phyloP scores from a whole-genome alignment of 208 protist species.

The Entamoeba histolytica region DNA sequence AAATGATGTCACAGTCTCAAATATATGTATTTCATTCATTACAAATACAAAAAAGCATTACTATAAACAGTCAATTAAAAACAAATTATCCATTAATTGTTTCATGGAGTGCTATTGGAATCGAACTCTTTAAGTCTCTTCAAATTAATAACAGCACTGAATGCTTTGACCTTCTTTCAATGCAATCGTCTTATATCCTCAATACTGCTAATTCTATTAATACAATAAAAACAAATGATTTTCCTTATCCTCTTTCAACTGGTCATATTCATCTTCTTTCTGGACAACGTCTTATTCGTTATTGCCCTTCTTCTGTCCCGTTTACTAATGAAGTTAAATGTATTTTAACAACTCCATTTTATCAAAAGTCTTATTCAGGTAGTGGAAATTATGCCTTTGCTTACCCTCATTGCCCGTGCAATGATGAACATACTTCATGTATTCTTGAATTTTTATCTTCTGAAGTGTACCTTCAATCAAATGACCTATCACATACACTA shows the following conservation, averaged over 20 bases:
- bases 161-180: neutral
- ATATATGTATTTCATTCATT: too few relatives aligned
- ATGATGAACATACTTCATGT: neutral
- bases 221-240: neutral
- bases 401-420: neutral
- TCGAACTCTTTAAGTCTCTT: neutral
- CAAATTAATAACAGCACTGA: neutral
- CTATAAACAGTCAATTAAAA: too few relatives aligned
- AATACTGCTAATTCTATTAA: neutral
- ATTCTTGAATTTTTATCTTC: too few relatives aligned
- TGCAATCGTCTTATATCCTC: neutral
- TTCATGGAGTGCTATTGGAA: neutral
- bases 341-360: neutral
- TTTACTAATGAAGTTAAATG: neutral
- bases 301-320: neutral
- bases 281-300: neutral
- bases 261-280: neutral
- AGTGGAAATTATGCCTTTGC: neutral
- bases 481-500: too few relatives aligned
- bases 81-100: neutral
- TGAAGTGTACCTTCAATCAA: too few relatives aligned
- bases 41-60: too few relatives aligned
- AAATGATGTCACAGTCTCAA: too few relatives aligned
- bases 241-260: neutral
- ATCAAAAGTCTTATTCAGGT: neutral